Conservation (phyloP, 768 basidiomycete genomes). For the Pleurotus djamor region DNA sequence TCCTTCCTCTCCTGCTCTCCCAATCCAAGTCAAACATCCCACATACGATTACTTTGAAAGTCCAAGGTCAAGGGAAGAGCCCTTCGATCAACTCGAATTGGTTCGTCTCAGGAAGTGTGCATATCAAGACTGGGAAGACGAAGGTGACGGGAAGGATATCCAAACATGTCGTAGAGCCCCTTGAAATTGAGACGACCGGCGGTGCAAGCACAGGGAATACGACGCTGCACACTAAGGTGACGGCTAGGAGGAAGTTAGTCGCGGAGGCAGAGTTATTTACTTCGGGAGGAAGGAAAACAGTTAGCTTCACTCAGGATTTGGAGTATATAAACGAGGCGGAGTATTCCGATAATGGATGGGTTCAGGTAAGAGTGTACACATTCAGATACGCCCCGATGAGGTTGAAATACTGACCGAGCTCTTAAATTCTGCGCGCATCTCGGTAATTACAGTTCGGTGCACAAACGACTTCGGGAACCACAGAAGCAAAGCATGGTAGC, state of each 20-base stretch:
- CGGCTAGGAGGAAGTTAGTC: conserved; percentile 37
- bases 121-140: conserved; percentile 44
- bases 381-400: too few relatives aligned
- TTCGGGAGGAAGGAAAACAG: conserved; percentile 42
- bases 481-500: conserved; percentile 48
- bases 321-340: conserved; percentile 47
- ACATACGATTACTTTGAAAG: conserved; percentile 57
- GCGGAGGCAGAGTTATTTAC: conserved; percentile 51
- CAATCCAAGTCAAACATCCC: conserved; percentile 26
- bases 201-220: conserved; percentile 33
- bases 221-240: conserved; percentile 50
- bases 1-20: conserved; percentile 44
- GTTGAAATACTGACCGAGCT: too few relatives aligned
- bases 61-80: conserved; percentile 49
- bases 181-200: conserved; percentile 36
- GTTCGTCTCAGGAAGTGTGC: conserved; percentile 58
- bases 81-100: conserved; percentile 60
- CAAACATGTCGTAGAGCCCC: conserved; percentile 38
- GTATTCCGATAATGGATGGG: conserved; percentile 40
- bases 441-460: conserved; percentile 35
- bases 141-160: conserved; percentile 55
- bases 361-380: conserved; percentile 17
- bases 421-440: too few relatives aligned
- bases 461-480: conserved; percentile 47
- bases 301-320: conserved; percentile 49